Base-by-base conservation (phyloP, 2,329 filamentous ascomycete species). In the Neofusicoccum sp. region DNA sequence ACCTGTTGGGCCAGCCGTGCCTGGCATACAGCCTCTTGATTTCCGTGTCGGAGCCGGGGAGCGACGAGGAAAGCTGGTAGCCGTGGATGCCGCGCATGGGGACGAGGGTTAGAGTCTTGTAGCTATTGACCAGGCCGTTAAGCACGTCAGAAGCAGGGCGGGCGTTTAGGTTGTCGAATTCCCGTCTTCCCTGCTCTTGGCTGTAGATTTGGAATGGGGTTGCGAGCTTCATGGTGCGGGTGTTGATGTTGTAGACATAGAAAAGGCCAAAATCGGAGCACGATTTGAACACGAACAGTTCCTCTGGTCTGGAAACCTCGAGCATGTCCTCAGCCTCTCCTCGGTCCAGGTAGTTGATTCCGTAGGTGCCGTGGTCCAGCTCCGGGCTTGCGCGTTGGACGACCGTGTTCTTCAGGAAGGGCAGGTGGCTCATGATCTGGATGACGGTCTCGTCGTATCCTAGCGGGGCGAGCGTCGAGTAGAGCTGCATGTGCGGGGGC, bases 361-460 rank as follows among this genome's bases (percentile, higher is more conserved):
- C 57, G 14, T 60, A 60, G 2, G 90, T 95, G 66, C 90, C 86
- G 79, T 95, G 90, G 74, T 95, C 90, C 7, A 80, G 74, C 48
- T 82, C 72, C 6, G 84, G 81, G 71, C 96, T 96, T 84, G 91
- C 97, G 66, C 95, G 88, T 82, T 97, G 98, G 75, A 99, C 96
- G 76, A 98, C 93, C 9, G 95, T 95, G 75, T 98, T 60, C 47
- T 51, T 54, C 47, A 53, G 48, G 30, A 45, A 60, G 20, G 58
- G 58, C 26, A 54, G 38, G 58, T 44, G 40, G 48, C 48, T 40
- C 58, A 60, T 34, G 40, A 53, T 38, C 9, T 60, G 34, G 24
- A 60, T 53, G 6, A 54, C 31, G 48, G 47, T 47, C 36, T 26
- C 24, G 16, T 60, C 57, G 33, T 34, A 60, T 14, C 57, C 57